phyloP scores from a whole-genome alignment of 1,284 basidiomycete species.

The Coniophora puteana region DNA sequence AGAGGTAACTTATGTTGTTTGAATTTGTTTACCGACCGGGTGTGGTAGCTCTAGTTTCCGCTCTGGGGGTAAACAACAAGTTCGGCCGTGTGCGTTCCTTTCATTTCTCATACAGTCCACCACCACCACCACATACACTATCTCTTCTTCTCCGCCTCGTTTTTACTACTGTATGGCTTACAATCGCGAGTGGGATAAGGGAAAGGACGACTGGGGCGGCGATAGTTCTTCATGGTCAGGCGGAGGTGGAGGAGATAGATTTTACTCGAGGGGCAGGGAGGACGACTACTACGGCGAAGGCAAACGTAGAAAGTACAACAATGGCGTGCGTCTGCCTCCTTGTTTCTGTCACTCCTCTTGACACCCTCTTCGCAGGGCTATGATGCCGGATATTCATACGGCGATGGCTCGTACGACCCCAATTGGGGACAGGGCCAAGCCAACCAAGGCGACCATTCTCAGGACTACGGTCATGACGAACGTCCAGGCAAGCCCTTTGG shows the following conservation, averaged over 20 bases:
- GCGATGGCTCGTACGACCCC: conserved; percentile 2
- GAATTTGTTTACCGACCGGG: conserved; percentile 28
- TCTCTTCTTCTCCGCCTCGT: conserved; percentile 8
- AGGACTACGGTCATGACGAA: conserved; percentile 45
- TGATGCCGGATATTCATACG: conserved; percentile 9
- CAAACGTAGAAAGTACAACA: conserved; percentile 75
- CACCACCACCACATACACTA: conserved; percentile 18
- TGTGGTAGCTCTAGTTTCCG: no score
- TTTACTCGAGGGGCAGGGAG: conserved; percentile 51
- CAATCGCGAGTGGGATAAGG: conserved; percentile 80
- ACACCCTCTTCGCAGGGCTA: conserved; percentile 42
- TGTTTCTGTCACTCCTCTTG: conserved; percentile 13
- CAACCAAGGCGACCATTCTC: conserved; percentile 24
- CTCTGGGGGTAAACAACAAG: conserved; percentile 3
- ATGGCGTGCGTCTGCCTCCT: conserved; percentile 48
- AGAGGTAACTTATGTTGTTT: conserved; percentile 26
- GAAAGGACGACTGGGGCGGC: conserved; percentile 59
- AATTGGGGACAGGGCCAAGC: conserved; percentile 17
- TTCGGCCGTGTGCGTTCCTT: conserved; percentile 26
- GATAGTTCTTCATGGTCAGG: conserved; percentile 42
- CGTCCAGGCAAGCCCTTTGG: conserved; percentile 39
- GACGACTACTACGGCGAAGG: conserved; percentile 67
- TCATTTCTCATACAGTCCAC: conserved; percentile 28
- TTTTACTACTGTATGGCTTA: conserved; percentile 68
- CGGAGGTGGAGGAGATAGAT: conserved; percentile 31